A percentile compares a stretch with the other conserved stretches of the same genome.
Evolutionary conservation across 768 basidiomycete genomes (phyloP).

Genomic region (Termitomyces sp.): DNA sequence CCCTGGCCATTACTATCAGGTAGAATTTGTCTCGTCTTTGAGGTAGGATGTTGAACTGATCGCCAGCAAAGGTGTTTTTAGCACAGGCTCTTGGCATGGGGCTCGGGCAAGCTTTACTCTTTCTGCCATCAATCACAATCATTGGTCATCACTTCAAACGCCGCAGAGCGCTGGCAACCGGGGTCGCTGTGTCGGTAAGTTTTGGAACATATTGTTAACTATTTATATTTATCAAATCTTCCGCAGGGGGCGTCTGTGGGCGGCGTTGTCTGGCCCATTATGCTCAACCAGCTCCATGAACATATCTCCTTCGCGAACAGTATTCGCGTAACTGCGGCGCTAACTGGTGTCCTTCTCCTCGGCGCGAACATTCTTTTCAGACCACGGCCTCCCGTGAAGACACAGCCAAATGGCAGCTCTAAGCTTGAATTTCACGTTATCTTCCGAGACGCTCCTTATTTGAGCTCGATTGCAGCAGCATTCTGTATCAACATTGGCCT

Average conservation of each 20-base stretch:
- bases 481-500: slow-evolving; percentile 35
- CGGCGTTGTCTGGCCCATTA: slow-evolving; percentile 47
- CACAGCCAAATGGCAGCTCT: background rate
- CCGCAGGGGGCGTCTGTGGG: slow-evolving; percentile 40
- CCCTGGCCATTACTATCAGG: slow-evolving; percentile 38
- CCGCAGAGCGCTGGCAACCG: slow-evolving; percentile 31
- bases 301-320: slow-evolving; percentile 26
- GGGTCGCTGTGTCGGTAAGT: slow-evolving; percentile 39
- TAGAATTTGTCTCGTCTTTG: slow-evolving; percentile 12
- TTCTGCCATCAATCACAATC: slow-evolving; percentile 43
- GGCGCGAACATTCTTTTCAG: slow-evolving; percentile 27
- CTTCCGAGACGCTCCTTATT: slow-evolving; percentile 32
- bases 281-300: slow-evolving; percentile 32
- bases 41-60: background rate
- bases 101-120: slow-evolving; percentile 39
- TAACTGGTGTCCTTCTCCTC: slow-evolving; percentile 25
- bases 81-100: slow-evolving; percentile 57
- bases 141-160: slow-evolving; percentile 41
- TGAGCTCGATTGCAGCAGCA: slow-evolving; percentile 13
- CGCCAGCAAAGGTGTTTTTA: slow-evolving; percentile 36
- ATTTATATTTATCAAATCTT: background rate
- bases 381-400: slow-evolving; percentile 14
- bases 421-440: slow-evolving; percentile 24
- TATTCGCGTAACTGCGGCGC: slow-evolving; percentile 28
- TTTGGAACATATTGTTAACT: slow-evolving; percentile 1